These are phyloP conservation scores for Beauveria pseudobassiana DNA, from an alignment of 2,329 filamentous ascomycete species.

Conservation along the genomic window DNA sequence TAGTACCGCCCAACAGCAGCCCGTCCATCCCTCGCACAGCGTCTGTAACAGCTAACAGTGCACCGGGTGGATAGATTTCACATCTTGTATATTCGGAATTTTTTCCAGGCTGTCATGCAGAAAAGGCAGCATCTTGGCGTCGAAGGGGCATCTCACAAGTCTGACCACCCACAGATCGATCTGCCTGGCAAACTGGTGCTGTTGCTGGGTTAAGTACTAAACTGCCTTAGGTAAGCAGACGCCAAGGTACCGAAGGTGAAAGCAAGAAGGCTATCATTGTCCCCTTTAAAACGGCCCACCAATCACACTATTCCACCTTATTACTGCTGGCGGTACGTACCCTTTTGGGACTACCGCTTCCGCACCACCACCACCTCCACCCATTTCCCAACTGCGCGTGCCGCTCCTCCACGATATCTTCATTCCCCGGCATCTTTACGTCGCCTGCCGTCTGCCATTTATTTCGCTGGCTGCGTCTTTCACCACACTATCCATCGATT, in stretches of 20 bases:
- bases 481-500: background rate
- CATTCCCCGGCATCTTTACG: background rate
- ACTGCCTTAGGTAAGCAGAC: too few relatives aligned
- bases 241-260: too few relatives aligned
- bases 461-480: background rate
- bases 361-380: conserved; percentile 2
- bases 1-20: background rate
- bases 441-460: background rate
- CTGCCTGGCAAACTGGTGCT: background rate
- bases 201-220: too few relatives aligned
- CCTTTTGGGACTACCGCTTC: background rate
- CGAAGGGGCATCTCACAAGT: background rate
- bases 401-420: conserved; percentile 11
- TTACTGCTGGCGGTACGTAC: background rate
- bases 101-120: too few relatives aligned
- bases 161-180: background rate
- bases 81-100: too few relatives aligned
- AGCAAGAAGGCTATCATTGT: background rate
- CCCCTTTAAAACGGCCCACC: background rate
- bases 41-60: background rate
- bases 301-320: background rate
- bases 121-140: background rate
- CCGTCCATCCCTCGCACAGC: background rate
- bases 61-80: background rate
- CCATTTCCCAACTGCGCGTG: conserved; percentile 8